Evolutionary conservation across 2,329 filamentous ascomycete genomes (phyloP).

Genomic region (Talaromyces marneffei): DNA sequence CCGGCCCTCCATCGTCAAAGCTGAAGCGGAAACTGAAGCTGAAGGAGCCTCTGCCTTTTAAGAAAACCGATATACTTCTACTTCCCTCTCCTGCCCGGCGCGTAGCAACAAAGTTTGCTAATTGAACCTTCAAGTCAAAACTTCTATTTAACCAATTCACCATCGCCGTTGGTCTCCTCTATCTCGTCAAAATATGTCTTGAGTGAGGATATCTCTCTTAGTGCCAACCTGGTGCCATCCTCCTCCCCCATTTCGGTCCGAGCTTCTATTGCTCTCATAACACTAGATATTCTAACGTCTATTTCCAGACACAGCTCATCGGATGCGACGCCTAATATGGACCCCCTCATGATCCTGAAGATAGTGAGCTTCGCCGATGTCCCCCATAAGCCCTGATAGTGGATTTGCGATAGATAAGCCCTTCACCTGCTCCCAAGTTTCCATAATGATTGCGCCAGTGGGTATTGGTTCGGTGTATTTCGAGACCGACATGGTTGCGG

Average conservation of each 20-base stretch:
- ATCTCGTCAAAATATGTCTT: slow-evolving; percentile 18
- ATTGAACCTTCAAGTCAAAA: slow-evolving; percentile 17
- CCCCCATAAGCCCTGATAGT: background rate
- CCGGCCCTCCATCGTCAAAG: slow-evolving; percentile 17
- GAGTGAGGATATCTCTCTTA: slow-evolving; percentile 15
- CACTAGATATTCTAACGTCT: background rate
- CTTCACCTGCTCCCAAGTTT: background rate
- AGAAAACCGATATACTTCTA: slow-evolving; percentile 19
- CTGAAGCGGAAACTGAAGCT: slow-evolving; percentile 20
- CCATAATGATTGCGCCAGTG: background rate
- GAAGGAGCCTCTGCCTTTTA: slow-evolving; percentile 20
- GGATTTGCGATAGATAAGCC: background rate
- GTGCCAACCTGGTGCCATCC: background rate
- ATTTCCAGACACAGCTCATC: background rate
- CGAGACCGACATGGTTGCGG: background rate
- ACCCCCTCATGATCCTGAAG: background rate
- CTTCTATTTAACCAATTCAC: slow-evolving; percentile 17
- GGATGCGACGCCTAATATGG: background rate
- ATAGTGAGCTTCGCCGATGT: background rate
- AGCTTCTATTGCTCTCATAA: background rate
- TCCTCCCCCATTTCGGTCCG: background rate
- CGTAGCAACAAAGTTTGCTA: slow-evolving; percentile 18
- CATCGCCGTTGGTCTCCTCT: slow-evolving; percentile 17
- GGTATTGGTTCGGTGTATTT: background rate
- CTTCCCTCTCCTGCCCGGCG: slow-evolving; percentile 16